Base-by-base conservation (phyloP, 2,329 filamentous ascomycete genomes). In the Onygena corvina region DNA sequence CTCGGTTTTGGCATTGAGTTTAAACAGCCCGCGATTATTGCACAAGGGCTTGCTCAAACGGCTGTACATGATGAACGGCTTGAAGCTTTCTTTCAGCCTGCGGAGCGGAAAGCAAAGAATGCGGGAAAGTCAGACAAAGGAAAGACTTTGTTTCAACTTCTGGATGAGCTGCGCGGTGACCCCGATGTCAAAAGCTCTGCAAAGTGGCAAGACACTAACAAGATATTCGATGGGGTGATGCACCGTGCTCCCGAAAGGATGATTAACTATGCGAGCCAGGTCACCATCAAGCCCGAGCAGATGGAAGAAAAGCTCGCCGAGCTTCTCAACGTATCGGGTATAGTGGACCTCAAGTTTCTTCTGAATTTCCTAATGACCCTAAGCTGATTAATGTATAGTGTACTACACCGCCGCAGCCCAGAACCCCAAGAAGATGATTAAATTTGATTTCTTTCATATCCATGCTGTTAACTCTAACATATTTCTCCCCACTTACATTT, bases 1-100 rank as follows among this genome's bases (percentile, higher is more conserved):
- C 74, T 94, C 16, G 84, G 87, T 45, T 94, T 87, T 60, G 88
- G 84, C 3, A 62, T 94, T 30, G 87, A 94, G 61, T 94, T 87
- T 69, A 64, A 75, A 7, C 86, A 94, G 60, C 86, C 86, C 1
- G 84, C 84, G 31, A 80, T 94, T 52, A 74, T 94, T 23, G 86
- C 87, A 4, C 79, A 90, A 66, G 87, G 72, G 1, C 76, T 94
- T 14, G 86, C 88, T 0, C 82, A 93, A 67, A 73, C 83, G 1
- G 79, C 83, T 5, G 77, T 87, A 1, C 86, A 93, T 60, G 67
- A 72, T 4, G 67, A 73, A 36, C 70, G 36, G n/a, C 34, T 83
- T 1, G 68, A 66, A 1, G 55, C 63, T 0, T 76, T 81, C 53
- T 70, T 92, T 23, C 53, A 62, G 3, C 57, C 58, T 0, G 59